Evolutionary conservation across 345 rosid genomes (phyloP).

Genomic region (Populus deltoides): DNA sequence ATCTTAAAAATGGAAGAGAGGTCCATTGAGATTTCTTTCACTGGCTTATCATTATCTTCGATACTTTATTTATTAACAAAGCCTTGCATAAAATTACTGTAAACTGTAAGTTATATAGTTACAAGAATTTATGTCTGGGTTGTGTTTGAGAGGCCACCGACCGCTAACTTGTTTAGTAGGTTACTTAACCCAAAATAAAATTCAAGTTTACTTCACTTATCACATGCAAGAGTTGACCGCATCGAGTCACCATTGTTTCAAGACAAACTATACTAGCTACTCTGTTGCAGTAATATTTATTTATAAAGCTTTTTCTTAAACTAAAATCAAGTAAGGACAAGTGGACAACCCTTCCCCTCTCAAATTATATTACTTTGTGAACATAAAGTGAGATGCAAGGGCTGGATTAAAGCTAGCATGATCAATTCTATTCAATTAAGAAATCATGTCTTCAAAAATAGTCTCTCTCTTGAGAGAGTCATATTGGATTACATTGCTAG

Average conservation of each 20-base stretch:
- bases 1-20: not conserved
- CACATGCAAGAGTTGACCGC: constrained; percentile 56
- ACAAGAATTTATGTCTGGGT: constrained; percentile 32
- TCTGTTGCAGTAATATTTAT: not conserved
- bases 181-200: constrained; percentile 9
- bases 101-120: not conserved
- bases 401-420: not conserved
- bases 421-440: constrained; percentile 23
- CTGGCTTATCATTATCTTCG: not conserved
- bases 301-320: not conserved
- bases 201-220: constrained; percentile 24
- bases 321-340: not conserved
- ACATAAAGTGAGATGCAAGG: not conserved
- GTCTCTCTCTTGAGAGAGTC: constrained; percentile 28
- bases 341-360: not conserved
- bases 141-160: constrained; percentile 21
- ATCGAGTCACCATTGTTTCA: constrained; percentile 20
- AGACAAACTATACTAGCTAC: not conserved
- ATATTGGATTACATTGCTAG: constrained; percentile 24
- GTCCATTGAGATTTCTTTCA: not conserved
- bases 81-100: not conserved
- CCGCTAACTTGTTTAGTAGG: constrained; percentile 12
- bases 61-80: not conserved
- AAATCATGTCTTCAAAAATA: constrained; percentile 50
- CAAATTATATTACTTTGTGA: not conserved